phyloP scores from a whole-genome alignment of 257 asterid genomes.

The Ehretia macrophylla region DNA sequence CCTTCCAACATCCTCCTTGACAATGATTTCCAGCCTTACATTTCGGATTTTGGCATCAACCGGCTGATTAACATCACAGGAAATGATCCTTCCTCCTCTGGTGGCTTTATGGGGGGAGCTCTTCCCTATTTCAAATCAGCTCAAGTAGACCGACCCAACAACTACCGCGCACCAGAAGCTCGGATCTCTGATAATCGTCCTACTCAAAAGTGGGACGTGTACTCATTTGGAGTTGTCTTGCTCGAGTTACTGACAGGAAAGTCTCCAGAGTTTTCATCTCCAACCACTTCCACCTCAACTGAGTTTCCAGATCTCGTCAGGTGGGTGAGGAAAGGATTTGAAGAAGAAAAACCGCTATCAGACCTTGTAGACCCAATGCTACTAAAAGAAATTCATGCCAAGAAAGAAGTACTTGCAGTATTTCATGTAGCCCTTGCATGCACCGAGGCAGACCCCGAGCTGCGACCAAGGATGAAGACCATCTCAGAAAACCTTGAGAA shows the following conservation, averaged over 20 bases:
- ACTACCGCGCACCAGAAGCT: constrained; percentile 81
- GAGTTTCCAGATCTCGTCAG: constrained; percentile 68
- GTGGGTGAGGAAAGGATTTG: constrained; percentile 93
- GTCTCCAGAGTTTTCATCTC: constrained; percentile 68
- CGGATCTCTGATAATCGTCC: constrained; percentile 55
- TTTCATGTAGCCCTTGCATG: constrained; percentile 81
- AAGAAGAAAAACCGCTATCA: constrained; percentile 61
- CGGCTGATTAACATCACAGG: constrained; percentile 86
- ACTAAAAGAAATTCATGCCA: constrained; percentile 65
- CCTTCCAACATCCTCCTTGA: constrained; percentile 93
- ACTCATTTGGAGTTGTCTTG: constrained; percentile 81
- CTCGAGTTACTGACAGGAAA: constrained; percentile 84
- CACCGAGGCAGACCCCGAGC: constrained; percentile 84
- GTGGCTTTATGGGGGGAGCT: constrained; percentile 88
- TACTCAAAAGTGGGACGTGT: constrained; percentile 94
- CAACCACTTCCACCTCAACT: constrained; percentile 55
- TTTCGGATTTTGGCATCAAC: constrained; percentile 90
- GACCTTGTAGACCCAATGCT: constrained; percentile 80
- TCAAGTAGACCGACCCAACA: constrained; percentile 52
- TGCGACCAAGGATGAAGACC: constrained; percentile 89
- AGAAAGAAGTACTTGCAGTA: constrained; percentile 70
- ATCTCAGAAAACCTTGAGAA: constrained; percentile 76
- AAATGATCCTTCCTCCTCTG: constrained; percentile 74
- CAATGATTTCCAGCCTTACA: constrained; percentile 56
- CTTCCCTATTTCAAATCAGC: constrained; percentile 62